Evolutionary conservation across 2,329 filamentous ascomycete species (phyloP).

Genomic region (Colletotrichum siamense): DNA sequence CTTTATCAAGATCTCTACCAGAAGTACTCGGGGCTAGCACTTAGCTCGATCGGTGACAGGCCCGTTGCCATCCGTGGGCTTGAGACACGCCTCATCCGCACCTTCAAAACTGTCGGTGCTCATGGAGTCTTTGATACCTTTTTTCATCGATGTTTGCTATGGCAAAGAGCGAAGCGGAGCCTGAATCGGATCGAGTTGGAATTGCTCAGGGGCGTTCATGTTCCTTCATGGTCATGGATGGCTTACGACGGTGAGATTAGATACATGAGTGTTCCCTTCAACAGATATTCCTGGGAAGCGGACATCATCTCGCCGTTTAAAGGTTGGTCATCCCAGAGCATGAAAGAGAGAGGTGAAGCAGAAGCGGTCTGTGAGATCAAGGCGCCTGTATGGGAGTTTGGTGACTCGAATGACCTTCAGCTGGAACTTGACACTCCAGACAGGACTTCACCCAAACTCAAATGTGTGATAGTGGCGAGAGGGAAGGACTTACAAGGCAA

Average conservation of each 20-base stretch:
- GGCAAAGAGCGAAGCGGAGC: background rate
- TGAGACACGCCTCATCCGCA: background rate
- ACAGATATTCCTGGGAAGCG: background rate
- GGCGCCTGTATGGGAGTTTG: background rate
- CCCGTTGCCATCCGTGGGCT: background rate
- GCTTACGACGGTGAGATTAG: constrained; percentile 34
- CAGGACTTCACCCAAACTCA: background rate
- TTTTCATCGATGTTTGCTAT: background rate
- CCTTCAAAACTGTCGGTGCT: background rate
- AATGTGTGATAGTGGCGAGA: background rate
- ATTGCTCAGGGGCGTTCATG: background rate
- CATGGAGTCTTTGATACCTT: background rate
- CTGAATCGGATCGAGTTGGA: background rate
- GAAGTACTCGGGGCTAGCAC: background rate
- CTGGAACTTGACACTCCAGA: background rate
- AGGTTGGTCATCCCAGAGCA: background rate
- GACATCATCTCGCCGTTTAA: background rate
- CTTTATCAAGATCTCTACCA: background rate
- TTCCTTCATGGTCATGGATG: constrained; percentile 42
- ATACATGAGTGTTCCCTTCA: constrained; percentile 29
- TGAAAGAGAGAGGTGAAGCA: background rate
- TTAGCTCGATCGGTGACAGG: background rate
- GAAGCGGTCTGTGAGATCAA: background rate
- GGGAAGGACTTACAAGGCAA: background rate
- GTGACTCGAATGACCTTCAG: background rate